Base-by-base conservation (phyloP, 768 basidiomycete genomes). In the Agrocybe pediades region DNA sequence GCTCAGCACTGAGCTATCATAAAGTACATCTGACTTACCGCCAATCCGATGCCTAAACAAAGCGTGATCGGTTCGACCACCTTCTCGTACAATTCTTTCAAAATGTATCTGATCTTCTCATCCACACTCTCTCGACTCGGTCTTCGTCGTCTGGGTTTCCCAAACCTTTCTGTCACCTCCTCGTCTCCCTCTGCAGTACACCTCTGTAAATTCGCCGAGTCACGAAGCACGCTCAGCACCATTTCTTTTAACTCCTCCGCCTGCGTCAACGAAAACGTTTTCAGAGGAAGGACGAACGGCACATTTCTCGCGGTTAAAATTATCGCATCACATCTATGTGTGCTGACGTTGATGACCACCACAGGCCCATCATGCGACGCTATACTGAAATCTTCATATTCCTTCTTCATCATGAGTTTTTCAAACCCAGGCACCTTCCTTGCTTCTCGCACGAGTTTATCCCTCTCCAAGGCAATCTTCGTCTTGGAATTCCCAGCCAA, bases 241-340 rank as follows among this genome's bases (percentile, higher is more conserved):
- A 29, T 41, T 24, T 27, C 36, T 41, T 46, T 54, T 30, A 58
- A 40, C 7, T 48, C 27, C 19, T 53, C 53, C 16, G 54, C 53
- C 17, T 52, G 45, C 17, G 45, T 23, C 17, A 46, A 46, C 8
- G 50, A 49, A 25, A 57, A 55, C 19, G 54, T 39, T 15, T 51
- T 26, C 20, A 62, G 41, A n/a, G 61, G 57, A 9, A 62, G 29
- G 19, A 56, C 49, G 2, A 55, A 45, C 9, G 54, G 47, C n/a
- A 29, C 41, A n/a, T 36, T 43, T 0, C 40, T 41, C 1, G 42
- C 50, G n/a, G 45, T 41, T 7, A 62, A 20, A 20, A 76, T 60
- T 23, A 78, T 23, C 0, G 73, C 75, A 52, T 78, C 73, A 30
- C 73, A 78, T n/a, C 71, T 62, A 29, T 23, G 51, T 9, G 26